Evolutionary conservation across 257 asterid genomes (phyloP), one percentile per base, ranked within the genome.

Genomic region (Marsdenia floribunda): DNA sequence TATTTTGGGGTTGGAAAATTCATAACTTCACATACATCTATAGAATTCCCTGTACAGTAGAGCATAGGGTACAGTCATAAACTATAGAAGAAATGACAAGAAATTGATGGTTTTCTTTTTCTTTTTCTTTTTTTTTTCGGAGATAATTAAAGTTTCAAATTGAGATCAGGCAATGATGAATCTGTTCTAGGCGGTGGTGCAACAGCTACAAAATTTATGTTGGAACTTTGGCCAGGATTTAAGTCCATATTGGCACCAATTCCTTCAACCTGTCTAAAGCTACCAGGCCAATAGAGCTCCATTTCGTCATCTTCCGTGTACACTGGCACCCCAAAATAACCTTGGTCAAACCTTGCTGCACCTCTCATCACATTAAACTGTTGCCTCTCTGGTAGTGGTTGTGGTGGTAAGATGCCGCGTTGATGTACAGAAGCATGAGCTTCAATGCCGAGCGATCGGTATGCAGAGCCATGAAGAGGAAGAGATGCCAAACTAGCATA

Each of bases 401-500:
- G 12, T 44, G 49, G 49, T 0, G 73, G 84, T 40, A 78, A 84
- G 4, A 77, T 47, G 4, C 60, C 21, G 7, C 84, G 89, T 59
- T 87, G 91, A 82, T 90, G 97, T 74, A 78, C 71, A 0, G 96
- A 86, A 24, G 86, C 84, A 67, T 94, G 99, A 35, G 98, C 96
- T 40, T 94, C 92, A 29, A 94, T 82, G 4, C 97, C 98, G 2
- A 94, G 80, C 1, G 99, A 87, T 3, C 90, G 89, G 67, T 77
- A 87, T 0, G 93, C 76, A 0, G 97, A 84, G 1, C 97, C 97
- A 26, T 92, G 93, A 53, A 92, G 85, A 0, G 98, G 98, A 16
- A 94, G 90, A 0, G 97, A 89, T 1, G 99, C 96, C 69, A 94
- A 74, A 76, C 93, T 94, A 0, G 99, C 91, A 49, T 89, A 90